Percentiles rank a stretch among this genome's conserved stretches.
Conservation (phyloP, 805 yeast genomes). For the Barnettozyma wickerhamii region DNA sequence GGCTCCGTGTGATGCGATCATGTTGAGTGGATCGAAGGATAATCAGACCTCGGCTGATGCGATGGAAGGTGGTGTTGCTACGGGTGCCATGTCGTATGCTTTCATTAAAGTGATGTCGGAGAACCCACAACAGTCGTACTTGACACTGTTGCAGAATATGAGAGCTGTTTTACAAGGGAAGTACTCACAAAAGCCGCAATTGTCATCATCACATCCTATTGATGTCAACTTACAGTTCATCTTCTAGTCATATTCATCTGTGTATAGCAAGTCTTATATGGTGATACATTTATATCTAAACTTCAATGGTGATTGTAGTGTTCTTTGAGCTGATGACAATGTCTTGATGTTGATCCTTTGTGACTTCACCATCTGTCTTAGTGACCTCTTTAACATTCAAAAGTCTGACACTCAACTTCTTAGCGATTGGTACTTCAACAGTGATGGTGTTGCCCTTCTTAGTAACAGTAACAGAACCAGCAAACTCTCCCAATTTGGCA, state of each 20-base stretch:
- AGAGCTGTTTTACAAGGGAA: conserved; percentile 56
- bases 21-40: conserved; percentile 80
- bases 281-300: no score
- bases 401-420: conserved; percentile 16
- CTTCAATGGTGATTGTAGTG: no score
- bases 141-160: conserved; percentile 67
- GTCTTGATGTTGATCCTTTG: conserved; percentile 15
- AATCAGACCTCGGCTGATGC: conserved; percentile 84
- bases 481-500: conserved; percentile 11
- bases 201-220: conserved; percentile 77
- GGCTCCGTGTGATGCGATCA: conserved; percentile 72
- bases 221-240: conserved; percentile 53
- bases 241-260: conserved; percentile 6
- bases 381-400: conserved; percentile 4
- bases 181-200: conserved; percentile 80
- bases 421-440: conserved; percentile 10
- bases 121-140: conserved; percentile 63
- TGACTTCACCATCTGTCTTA: neutral
- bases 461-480: conserved; percentile 11
- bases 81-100: conserved; percentile 86
- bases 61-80: conserved; percentile 58
- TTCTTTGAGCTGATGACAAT: conserved; percentile 1
- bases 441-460: conserved; percentile 5
- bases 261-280: no score
- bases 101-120: conserved; percentile 58